Evolutionary conservation across 2,329 filamentous ascomycete species (phyloP).

Genomic region (Ascochyta lentis): DNA sequence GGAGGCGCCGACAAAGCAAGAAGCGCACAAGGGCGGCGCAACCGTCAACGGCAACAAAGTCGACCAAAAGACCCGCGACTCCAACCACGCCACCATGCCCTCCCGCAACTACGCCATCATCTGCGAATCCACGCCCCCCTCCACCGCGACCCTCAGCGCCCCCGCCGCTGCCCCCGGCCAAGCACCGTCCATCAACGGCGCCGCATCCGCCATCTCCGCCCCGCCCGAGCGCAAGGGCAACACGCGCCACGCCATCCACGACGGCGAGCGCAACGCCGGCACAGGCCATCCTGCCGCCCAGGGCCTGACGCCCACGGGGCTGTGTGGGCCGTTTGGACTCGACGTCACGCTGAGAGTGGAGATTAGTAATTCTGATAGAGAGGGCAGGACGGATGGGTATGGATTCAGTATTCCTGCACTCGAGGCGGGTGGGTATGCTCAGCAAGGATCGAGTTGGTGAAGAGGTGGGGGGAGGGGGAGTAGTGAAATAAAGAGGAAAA

Average conservation of each 20-base stretch:
- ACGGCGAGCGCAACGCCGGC: slow-evolving; percentile 79
- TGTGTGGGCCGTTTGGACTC: slow-evolving; percentile 54
- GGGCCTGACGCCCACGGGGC: slow-evolving; percentile 50
- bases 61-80: slow-evolving; percentile 67
- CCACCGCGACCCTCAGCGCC: slow-evolving; percentile 29
- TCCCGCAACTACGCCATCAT: slow-evolving; percentile 70
- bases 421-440: slow-evolving; percentile 20
- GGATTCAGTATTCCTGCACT: slow-evolving; percentile 58
- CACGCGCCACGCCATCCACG: slow-evolving; percentile 71
- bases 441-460: slow-evolving; percentile 28
- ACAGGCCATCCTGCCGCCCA: slow-evolving; percentile 76
- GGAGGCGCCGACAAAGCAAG: slow-evolving; percentile 19
- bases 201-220: slow-evolving; percentile 35
- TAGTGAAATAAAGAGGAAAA: too few species aligned
- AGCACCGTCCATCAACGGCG: slow-evolving; percentile 35
- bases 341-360: slow-evolving; percentile 59
- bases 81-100: slow-evolving; percentile 86
- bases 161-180: slow-evolving; percentile 31
- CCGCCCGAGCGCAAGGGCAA: slow-evolving; percentile 58
- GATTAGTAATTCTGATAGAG: slow-evolving; percentile 52
- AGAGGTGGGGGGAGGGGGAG: neutral
- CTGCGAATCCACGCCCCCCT: slow-evolving; percentile 55
- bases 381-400: slow-evolving; percentile 58
- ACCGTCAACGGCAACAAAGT: slow-evolving; percentile 33
- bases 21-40: slow-evolving; percentile 20